Evolutionary conservation across 176 grass and related monocot genomes (phyloP).

Genomic region (Eragrostis curvula): DNA sequence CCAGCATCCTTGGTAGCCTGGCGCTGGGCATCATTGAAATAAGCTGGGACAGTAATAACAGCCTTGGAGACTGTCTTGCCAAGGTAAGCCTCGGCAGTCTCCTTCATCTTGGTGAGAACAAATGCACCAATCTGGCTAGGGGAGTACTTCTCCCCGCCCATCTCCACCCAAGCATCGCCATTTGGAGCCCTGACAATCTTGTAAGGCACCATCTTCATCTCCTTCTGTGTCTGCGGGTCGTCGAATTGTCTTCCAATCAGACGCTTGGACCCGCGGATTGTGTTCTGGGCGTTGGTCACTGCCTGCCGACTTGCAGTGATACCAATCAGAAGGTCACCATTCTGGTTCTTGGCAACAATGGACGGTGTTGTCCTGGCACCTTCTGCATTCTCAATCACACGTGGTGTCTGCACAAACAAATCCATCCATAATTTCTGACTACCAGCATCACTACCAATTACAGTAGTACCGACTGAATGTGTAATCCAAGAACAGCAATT

Average conservation of each 20-base stretch:
- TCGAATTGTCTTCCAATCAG: conserved; percentile 88
- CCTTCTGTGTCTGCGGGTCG: conserved; percentile 90
- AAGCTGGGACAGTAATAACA: conserved; percentile 90
- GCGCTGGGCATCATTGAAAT: conserved; percentile 93
- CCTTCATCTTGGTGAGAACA: conserved; percentile 98
- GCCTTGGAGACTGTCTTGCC: conserved; percentile 86
- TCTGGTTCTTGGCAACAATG: conserved; percentile 87
- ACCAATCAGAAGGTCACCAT: conserved; percentile 81
- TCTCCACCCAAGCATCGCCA: conserved; percentile 95
- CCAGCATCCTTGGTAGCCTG: conserved; percentile 96
- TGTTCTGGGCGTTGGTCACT: conserved; percentile 93
- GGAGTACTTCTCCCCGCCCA: conserved; percentile 87
- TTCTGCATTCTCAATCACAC: conserved; percentile 97
- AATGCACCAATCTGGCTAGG: conserved; percentile 98
- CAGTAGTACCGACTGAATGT: neutral
- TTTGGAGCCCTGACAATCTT: conserved; percentile 91
- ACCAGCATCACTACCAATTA: neutral
- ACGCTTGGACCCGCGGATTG: conserved; percentile 85
- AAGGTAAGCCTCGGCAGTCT: conserved; percentile 81
- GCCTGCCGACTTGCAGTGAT: conserved; percentile 86
- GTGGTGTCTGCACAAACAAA: conserved; percentile 59
- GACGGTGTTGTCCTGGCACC: conserved; percentile 91
- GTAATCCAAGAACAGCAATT: neutral
- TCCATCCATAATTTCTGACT: neutral
- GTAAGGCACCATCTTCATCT: conserved; percentile 99